Conservation (phyloP, 768 basidiomycete genomes). For the Agaricus subrufescens region DNA sequence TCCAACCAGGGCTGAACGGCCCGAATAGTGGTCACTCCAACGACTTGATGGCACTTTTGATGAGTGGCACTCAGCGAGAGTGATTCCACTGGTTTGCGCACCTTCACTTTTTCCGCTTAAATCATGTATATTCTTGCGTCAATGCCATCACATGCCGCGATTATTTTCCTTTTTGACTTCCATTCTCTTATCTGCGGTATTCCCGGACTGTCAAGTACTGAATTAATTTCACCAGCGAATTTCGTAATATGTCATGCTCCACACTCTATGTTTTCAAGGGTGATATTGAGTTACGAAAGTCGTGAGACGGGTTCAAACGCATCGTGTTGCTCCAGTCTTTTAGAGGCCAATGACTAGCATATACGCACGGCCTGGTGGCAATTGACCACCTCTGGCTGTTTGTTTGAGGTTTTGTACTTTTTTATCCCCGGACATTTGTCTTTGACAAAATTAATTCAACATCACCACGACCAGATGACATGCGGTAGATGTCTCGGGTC, state of each 20-base stretch:
- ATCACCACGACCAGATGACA: too few relatives aligned
- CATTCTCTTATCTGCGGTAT: slow-evolving; percentile 4
- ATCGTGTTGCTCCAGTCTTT: neutral
- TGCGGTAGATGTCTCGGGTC: neutral
- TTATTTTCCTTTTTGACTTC: slow-evolving; percentile 3
- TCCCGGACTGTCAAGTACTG: slow-evolving; percentile 7
- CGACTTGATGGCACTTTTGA: slow-evolving; percentile 80
- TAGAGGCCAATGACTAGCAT: too few relatives aligned
- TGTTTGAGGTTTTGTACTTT: too few relatives aligned
- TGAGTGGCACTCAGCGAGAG: slow-evolving; percentile 70
- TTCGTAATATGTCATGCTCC: neutral
- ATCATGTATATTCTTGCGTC: slow-evolving; percentile 9
- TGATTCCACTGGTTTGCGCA: slow-evolving; percentile 26
- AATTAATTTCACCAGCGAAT: slow-evolving; percentile 2
- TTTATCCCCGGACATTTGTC: too few relatives aligned
- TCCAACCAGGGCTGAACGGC: slow-evolving; percentile 23
- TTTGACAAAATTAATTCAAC: too few relatives aligned
- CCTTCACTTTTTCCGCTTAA: neutral
- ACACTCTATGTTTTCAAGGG: neutral
- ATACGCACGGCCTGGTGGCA: too few relatives aligned
- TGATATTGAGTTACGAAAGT: neutral
- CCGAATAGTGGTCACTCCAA: slow-evolving; percentile 55
- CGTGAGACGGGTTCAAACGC: neutral
- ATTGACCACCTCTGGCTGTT: too few relatives aligned
- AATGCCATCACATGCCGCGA: slow-evolving; percentile 3